phyloP scores from a whole-genome alignment of 257 asterid species.

The Lavandula angustifolia region DNA sequence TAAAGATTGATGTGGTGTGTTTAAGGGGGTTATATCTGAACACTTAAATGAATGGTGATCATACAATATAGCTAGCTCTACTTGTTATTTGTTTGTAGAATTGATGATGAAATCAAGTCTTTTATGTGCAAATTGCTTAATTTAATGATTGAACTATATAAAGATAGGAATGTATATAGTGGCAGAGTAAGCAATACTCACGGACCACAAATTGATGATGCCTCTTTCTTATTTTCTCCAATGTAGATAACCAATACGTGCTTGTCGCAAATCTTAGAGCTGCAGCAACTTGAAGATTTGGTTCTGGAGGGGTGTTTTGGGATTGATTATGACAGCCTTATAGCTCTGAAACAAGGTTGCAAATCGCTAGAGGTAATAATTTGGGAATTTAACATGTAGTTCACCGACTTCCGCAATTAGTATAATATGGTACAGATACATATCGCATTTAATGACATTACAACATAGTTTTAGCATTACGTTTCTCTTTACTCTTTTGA shows the following conservation, averaged over 20 bases:
- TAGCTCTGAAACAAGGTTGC: constrained; percentile 64
- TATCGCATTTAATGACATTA: neutral
- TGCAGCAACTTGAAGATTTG: constrained; percentile 75
- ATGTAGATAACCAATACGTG: constrained; percentile 70
- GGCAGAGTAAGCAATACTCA: neutral
- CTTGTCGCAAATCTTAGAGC: constrained; percentile 60
- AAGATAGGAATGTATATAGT: neutral
- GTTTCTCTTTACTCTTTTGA: neutral
- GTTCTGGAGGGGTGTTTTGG: constrained; percentile 84
- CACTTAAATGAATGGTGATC: neutral
- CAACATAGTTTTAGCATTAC: neutral
- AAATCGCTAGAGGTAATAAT: constrained; percentile 65
- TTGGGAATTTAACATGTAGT: constrained; percentile 5
- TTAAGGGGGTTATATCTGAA: constrained; percentile 1
- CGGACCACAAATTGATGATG: constrained; percentile 20
- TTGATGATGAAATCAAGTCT: neutral
- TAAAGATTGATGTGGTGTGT: constrained; percentile 1
- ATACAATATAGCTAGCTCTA: neutral
- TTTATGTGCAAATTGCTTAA: neutral
- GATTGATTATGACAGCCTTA: constrained; percentile 73
- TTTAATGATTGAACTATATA: neutral
- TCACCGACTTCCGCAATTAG: neutral
- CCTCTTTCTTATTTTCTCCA: constrained; percentile 13
- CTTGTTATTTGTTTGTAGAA: neutral
- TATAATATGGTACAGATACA: neutral